A percentile compares a stretch with the other conserved stretches of the same genome.
These are phyloP conservation scores for Acanthamoeba lenticulata DNA, from an alignment of 208 protist genomes.

Conservation along the genomic window DNA sequence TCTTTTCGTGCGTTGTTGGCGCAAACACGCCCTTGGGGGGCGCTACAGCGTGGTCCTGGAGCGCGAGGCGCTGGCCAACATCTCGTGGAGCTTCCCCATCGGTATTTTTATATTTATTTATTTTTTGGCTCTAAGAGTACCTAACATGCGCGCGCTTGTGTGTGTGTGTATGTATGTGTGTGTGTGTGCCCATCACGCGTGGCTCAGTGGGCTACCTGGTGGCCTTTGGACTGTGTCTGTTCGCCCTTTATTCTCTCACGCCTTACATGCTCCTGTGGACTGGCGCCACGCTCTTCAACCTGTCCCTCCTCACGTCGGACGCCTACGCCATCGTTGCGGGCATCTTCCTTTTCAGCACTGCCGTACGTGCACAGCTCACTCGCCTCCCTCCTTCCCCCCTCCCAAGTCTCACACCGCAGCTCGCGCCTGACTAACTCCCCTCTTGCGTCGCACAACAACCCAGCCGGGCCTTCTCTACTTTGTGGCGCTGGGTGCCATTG, in stretches of 20 bases:
- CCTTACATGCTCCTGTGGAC: conserved; percentile 74
- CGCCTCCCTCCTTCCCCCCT: background rate
- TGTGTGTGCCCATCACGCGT: background rate
- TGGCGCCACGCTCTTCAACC: conserved; percentile 77
- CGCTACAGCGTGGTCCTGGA: background rate
- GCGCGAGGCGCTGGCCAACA: background rate
- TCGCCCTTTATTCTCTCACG: conserved; percentile 79
- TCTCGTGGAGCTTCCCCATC: background rate
- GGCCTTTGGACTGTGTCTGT: conserved; percentile 79
- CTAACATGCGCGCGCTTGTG: background rate
- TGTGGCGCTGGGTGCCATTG: background rate
- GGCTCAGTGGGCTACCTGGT: conserved; percentile 22
- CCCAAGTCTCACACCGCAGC: background rate
- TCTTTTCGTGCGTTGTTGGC: background rate
- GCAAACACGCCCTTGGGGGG: background rate
- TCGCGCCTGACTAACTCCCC: background rate
- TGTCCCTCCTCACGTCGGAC: conserved; percentile 79
- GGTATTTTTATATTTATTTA: conserved; percentile 7
- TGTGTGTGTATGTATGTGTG: background rate
- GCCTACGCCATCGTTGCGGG: conserved; percentile 71
- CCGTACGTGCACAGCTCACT: too few species aligned
- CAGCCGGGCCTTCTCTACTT: conserved; percentile 49
- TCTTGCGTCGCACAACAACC: too few species aligned
- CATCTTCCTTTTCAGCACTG: conserved; percentile 73
- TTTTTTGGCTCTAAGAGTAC: background rate